phyloP scores from a whole-genome alignment of 2,329 filamentous ascomycete genomes.

The Aureobasidium pullulans region DNA sequence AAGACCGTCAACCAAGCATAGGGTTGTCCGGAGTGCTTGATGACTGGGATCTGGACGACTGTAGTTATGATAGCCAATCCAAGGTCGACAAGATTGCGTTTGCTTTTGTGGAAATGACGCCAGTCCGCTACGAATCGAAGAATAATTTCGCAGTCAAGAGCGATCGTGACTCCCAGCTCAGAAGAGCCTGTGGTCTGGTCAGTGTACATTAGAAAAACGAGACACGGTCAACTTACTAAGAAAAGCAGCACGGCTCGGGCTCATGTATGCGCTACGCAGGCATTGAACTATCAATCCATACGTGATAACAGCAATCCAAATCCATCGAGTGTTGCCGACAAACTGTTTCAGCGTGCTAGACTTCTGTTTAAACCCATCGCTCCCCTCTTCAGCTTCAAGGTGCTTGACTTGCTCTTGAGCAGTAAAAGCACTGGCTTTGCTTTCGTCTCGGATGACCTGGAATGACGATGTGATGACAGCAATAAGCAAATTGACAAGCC shows the following conservation, averaged over 20 bases:
- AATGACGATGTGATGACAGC: constrained; percentile 98
- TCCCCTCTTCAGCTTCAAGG: constrained; percentile 33
- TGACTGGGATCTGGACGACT: constrained; percentile 76
- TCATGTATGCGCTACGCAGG: constrained; percentile 70
- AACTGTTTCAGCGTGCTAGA: constrained; percentile 54
- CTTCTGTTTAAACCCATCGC: constrained; percentile 33
- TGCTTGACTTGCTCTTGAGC: constrained; percentile 51
- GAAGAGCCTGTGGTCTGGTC: constrained; percentile 31
- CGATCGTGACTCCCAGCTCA: constrained; percentile 67
- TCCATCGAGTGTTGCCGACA: constrained; percentile 64
- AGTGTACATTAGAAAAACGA: neutral
- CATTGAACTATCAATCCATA: constrained; percentile 75
- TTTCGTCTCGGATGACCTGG: constrained; percentile 95
- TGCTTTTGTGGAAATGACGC: constrained; percentile 67
- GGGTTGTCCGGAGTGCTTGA: constrained; percentile 60
- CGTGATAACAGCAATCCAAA: constrained; percentile 77
- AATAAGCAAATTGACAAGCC: constrained; percentile 90
- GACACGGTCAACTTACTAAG: constrained; percentile 45
- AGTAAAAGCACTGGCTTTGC: constrained; percentile 87
- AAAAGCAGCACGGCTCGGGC: constrained; percentile 49
- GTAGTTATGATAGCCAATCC: constrained; percentile 71
- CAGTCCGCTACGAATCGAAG: constrained; percentile 73
- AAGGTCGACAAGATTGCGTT: constrained; percentile 74
- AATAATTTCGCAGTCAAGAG: constrained; percentile 75
- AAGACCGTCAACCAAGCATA: constrained; percentile 91